A percentile compares a stretch with the other conserved stretches of the same genome.
phyloP scores from a whole-genome alignment of 495 filamentous ascomycete species.

The Pyronema omphalodes region DNA sequence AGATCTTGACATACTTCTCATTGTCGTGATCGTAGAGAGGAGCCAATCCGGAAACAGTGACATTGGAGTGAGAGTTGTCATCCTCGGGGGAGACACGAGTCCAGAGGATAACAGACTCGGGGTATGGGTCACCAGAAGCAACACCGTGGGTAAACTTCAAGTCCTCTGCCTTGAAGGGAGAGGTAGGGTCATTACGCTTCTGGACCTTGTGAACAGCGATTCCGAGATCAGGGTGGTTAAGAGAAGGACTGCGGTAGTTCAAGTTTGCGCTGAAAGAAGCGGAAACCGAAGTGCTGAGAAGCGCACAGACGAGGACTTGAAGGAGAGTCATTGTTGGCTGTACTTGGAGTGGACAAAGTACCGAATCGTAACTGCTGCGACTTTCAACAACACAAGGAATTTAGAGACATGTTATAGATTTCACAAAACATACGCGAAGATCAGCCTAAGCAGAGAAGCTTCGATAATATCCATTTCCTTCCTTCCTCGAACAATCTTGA shows the following conservation, averaged over 20 bases:
- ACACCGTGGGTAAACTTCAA: constrained; percentile 51
- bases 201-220: constrained; percentile 33
- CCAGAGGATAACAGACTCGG: constrained; percentile 47
- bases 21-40: constrained; percentile 40
- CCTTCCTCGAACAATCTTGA: too few species aligned
- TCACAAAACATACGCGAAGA: too few species aligned
- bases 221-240: constrained; percentile 37
- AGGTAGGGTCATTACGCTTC: constrained; percentile 16
- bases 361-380: too few species aligned
- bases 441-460: too few species aligned
- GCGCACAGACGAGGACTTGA: not conserved
- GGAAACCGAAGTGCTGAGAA: not conserved
- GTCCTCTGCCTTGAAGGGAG: constrained; percentile 28
- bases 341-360: too few species aligned
- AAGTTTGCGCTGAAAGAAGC: constrained; percentile 27
- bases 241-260: constrained; percentile 42
- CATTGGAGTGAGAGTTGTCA: constrained; percentile 35
- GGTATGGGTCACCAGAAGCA: constrained; percentile 50
- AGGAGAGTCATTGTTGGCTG: too few species aligned
- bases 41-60: constrained; percentile 32
- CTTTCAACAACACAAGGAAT: too few species aligned
- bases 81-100: constrained; percentile 39
- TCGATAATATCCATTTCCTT: too few species aligned
- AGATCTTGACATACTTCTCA: constrained; percentile 32
- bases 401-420: too few species aligned